These are phyloP conservation scores for Hydnum rufescens DNA, from an alignment of 768 basidiomycete genomes.

Conservation along the genomic window DNA sequence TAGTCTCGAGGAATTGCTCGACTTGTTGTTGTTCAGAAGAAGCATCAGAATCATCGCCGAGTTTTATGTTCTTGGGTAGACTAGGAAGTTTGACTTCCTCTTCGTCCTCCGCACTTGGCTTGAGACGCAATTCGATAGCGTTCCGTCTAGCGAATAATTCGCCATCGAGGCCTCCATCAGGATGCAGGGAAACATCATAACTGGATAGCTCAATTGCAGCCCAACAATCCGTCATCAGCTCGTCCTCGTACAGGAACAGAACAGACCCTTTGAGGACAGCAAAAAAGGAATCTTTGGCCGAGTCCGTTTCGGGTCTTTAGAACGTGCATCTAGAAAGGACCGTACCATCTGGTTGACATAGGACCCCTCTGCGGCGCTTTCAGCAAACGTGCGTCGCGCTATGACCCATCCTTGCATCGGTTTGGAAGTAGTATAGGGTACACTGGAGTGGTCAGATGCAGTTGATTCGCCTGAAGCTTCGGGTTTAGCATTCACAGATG, in stretches of 20 bases:
- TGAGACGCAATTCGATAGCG: conserved; percentile 31
- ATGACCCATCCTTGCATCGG: conserved; percentile 69
- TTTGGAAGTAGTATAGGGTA: conserved; percentile 15
- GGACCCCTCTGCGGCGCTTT: conserved; percentile 35
- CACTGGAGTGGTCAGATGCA: conserved; percentile 10
- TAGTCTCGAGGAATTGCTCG: too few species aligned
- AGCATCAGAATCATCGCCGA: conserved; percentile 22
- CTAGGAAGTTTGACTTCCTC: not conserved
- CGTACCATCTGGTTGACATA: conserved; percentile 57
- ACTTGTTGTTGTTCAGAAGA: conserved; percentile 31
- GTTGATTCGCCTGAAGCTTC: conserved; percentile 14
- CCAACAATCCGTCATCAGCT: conserved; percentile 74
- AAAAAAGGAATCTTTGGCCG: conserved; percentile 83
- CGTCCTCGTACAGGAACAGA: conserved; percentile 86
- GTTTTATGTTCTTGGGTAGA: conserved; percentile 6
- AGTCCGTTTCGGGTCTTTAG: conserved; percentile 65
- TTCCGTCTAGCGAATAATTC: conserved; percentile 85
- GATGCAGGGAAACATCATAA: conserved; percentile 52
- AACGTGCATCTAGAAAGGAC: conserved; percentile 61
- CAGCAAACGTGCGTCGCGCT: conserved; percentile 61
- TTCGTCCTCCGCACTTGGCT: conserved; percentile 10
- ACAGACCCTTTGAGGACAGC: conserved; percentile 81
- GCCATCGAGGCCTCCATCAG: conserved; percentile 55
- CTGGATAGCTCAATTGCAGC: conserved; percentile 73
- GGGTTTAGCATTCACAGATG: conserved; percentile 15